Base-by-base conservation (phyloP, 106 monocot species). In the Hemerocallis citrina region DNA sequence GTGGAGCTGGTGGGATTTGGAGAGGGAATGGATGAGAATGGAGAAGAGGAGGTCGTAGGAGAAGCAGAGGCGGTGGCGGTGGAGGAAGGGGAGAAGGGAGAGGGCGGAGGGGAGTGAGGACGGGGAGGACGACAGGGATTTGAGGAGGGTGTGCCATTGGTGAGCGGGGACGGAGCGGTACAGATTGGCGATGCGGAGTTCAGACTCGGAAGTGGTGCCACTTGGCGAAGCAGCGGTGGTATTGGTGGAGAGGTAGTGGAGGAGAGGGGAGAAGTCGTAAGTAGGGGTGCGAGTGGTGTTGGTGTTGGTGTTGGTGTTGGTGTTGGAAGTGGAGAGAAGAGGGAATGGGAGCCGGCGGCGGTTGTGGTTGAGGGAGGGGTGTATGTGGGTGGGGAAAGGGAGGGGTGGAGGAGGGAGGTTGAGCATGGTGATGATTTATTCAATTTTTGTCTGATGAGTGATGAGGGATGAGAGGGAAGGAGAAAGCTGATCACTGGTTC, bases 1-100 rank as follows among this genome's bases (percentile, higher is more conserved):
- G 60, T 65, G 62, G 34, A 70, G 73, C 30, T 19, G 70, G 62
- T 46, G 55, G 59, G 74, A 62, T 13, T 65, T 69, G 52, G 80
- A 80, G 63, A 91, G 80, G 67, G 84, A 71, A 69, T 84, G 90
- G 46, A 96, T 75, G 61, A 90, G 83, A 50, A 91, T 81, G 54
- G 86, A 90, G 65, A 76, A 87, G 54, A 90, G 82, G 57, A 96
- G 77, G 66, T 90, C 86, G 55, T 75, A 57, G 45, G 86, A 79
- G 74, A 84, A 89, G 71, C 83, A 90, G 63, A 96, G 81, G 57
- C 75, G 77, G 68, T 86, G 86, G 61, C 81, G 81, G 34, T 74
- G 60, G 55, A 86, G 86, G 48, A 64, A 86, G 3, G 81, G 86
- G 31, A 86, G 51, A 36, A 86, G 81, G 33, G 78, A 71, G 14